Conservation (phyloP, 306 rosid genomes). For the Citrullus amarus region DNA sequence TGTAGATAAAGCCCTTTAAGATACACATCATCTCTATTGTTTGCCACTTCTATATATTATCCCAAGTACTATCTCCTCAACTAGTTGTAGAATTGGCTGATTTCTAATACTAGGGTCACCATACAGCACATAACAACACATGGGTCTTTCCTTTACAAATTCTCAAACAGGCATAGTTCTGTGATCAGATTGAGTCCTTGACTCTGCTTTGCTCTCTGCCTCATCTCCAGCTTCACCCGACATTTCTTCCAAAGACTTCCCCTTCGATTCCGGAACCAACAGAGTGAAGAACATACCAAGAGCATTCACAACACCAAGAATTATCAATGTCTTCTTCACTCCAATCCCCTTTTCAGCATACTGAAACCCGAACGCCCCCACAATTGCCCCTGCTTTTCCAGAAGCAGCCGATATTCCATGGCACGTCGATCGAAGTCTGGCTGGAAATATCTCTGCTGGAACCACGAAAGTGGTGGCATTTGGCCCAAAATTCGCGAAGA, state of each 20-base stretch:
- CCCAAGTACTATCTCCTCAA: neutral
- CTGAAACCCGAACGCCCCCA: slow-evolving; percentile 72
- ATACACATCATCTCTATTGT: neutral
- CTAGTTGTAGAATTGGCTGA: too few species aligned
- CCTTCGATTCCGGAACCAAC: slow-evolving; percentile 81
- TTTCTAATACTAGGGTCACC: neutral
- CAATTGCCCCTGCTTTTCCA: slow-evolving; percentile 87
- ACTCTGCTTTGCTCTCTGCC: neutral
- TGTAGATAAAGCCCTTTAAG: too few species aligned
- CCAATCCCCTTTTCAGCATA: slow-evolving; percentile 48
- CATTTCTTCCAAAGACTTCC: slow-evolving; percentile 67
- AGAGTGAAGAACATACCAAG: slow-evolving; percentile 54
- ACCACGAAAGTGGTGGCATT: slow-evolving; percentile 75
- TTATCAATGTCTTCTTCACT: slow-evolving; percentile 38
- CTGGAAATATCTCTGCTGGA: slow-evolving; percentile 87
- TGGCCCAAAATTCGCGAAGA: slow-evolving; percentile 85
- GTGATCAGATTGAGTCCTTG: neutral
- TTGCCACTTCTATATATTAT: too few species aligned
- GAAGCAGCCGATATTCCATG: slow-evolving; percentile 86
- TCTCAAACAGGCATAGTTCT: slow-evolving; percentile 14
- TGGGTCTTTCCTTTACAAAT: neutral
- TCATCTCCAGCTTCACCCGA: slow-evolving; percentile 63
- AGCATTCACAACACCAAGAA: slow-evolving; percentile 44
- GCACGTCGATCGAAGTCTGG: slow-evolving; percentile 73
- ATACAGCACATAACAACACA: neutral